phyloP scores from a whole-genome alignment of 345 rosid genomes.

The Ceriops zippeliana region DNA sequence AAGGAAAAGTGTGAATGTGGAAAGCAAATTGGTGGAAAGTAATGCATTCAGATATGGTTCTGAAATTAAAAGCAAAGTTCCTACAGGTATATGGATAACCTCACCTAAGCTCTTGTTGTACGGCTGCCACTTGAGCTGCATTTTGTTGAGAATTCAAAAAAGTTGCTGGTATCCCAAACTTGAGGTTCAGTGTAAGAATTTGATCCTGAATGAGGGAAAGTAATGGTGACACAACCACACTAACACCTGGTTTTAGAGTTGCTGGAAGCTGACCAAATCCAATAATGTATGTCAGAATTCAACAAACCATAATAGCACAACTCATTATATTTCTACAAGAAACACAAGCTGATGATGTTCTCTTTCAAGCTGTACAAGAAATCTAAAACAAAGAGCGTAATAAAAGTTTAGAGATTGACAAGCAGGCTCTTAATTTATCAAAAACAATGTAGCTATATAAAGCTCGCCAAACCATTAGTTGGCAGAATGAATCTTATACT shows the following conservation, averaged over 20 bases:
- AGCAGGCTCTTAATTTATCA: neutral
- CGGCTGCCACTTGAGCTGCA: conserved; percentile 66
- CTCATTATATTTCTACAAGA: neutral
- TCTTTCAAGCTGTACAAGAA: neutral
- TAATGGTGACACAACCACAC: conserved; percentile 77
- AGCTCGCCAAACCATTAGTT: neutral
- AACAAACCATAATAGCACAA: neutral
- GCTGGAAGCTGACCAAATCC: conserved; percentile 67
- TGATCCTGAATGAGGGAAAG: conserved; percentile 93
- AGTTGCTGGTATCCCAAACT: conserved; percentile 78
- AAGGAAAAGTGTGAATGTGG: conserved; percentile 10
- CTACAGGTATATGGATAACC: conserved; percentile 12
- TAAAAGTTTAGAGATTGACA: no score
- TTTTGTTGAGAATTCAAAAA: conserved; percentile 91
- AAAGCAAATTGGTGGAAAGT: neutral
- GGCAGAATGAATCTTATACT: neutral
- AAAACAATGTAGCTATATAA: neutral
- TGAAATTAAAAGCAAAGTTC: no score
- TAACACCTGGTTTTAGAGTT: conserved; percentile 76
- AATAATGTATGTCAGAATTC: conserved; percentile 10
- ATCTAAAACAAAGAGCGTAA: neutral
- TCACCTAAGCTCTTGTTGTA: conserved; percentile 82
- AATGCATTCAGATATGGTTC: no score
- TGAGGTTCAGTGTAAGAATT: conserved; percentile 69
- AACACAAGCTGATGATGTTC: neutral